phyloP scores from a whole-genome alignment of 2,329 filamentous ascomycete species.

The Paradendryphiella salina region DNA sequence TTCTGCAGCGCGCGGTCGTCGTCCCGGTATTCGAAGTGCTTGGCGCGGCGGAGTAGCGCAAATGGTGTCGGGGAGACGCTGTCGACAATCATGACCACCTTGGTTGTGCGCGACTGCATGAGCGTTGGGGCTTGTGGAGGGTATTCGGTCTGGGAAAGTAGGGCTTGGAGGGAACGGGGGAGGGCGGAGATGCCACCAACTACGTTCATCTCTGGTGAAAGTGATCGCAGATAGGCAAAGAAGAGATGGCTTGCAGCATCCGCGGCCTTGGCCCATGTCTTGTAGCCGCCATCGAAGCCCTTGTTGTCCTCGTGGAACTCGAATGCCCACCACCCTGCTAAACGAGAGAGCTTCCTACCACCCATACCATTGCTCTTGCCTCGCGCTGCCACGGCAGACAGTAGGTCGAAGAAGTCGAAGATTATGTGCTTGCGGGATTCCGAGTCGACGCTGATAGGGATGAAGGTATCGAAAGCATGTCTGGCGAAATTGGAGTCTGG shows the following conservation, averaged over 20 bases:
- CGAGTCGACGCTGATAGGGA: conserved; percentile 89
- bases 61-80: conserved; percentile 94
- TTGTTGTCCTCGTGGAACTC: conserved; percentile 84
- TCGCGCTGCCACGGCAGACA: conserved; percentile 88
- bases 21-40: conserved; percentile 93
- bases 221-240: conserved; percentile 91
- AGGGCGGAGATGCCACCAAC: conserved; percentile 80
- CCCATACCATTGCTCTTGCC: conserved; percentile 92
- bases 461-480: conserved; percentile 94
- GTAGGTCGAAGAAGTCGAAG: conserved; percentile 92
- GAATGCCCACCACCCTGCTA: conserved; percentile 99
- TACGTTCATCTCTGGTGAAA: conserved; percentile 75
- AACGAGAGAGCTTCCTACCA: conserved; percentile 88
- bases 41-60: conserved; percentile 82
- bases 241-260: conserved; percentile 97
- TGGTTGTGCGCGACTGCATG: conserved; percentile 78
- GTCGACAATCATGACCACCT: conserved; percentile 96
- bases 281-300: conserved; percentile 94
- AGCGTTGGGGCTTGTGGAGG: conserved; percentile 78
- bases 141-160: conserved; percentile 91
- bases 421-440: conserved; percentile 85
- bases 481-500: conserved; percentile 87
- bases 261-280: conserved; percentile 83
- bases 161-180: conserved; percentile 85
- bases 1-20: conserved; percentile 81